phyloP scores from a whole-genome alignment of 495 filamentous ascomycete species.

The Tirmania nivea region DNA sequence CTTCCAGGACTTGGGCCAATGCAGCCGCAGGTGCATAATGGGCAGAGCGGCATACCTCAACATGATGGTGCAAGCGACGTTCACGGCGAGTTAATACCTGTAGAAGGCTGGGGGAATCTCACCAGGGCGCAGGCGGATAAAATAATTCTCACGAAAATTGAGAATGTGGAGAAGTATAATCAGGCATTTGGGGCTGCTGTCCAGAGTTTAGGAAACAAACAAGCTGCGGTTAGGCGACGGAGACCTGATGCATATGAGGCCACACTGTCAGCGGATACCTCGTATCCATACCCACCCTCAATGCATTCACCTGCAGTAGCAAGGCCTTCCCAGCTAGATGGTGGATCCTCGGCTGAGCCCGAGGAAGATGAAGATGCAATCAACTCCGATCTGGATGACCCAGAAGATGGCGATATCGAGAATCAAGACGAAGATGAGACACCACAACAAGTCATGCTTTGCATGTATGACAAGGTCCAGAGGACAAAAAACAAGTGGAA shows the following conservation, averaged over 20 bases:
- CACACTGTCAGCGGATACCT: conserved; percentile 12
- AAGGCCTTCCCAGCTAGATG: conserved; percentile 36
- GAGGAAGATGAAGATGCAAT: conserved; percentile 82
- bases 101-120: conserved; percentile 23
- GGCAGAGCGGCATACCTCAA: conserved; percentile 31
- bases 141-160: conserved; percentile 13
- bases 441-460: conserved; percentile 71
- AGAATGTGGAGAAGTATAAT: conserved; percentile 5
- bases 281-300: conserved; percentile 16
- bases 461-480: conserved; percentile 98
- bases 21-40: conserved; percentile 23
- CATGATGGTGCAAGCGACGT: conserved; percentile 49
- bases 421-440: conserved; percentile 65
- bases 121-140: conserved; percentile 15
- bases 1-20: conserved; percentile 1
- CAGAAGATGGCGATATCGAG: conserved; percentile 59
- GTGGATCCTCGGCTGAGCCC: conserved; percentile 40
- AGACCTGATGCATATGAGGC: conserved; percentile 15
- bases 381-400: conserved; percentile 93
- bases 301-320: not conserved
- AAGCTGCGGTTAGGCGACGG: conserved; percentile 15
- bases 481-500: conserved; percentile 99
- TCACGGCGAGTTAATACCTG: conserved; percentile 29
- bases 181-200: not conserved
- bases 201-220: conserved; percentile 8